Evolutionary conservation across 164 flowering plant genomes (phyloP), one percentile per base, ranked within the genome.

Genomic region (Nymphaea thermarum): DNA sequence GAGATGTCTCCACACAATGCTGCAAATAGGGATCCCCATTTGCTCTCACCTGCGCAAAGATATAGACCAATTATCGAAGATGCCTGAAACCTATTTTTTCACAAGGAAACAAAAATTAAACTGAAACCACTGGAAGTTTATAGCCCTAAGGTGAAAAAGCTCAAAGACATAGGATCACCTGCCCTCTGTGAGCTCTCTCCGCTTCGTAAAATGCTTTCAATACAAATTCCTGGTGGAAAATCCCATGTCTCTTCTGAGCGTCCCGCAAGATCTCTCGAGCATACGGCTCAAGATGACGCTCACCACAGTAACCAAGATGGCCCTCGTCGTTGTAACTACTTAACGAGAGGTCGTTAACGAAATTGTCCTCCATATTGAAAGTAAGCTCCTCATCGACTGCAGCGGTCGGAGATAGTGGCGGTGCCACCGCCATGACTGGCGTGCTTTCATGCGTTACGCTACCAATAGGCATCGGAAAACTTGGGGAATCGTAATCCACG

Each of bases 1-100:
- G 79, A 5, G 93, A 96, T 0, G 99, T 94, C 65, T 94, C 97
- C 72, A 90, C 87, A 64, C 99, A 94, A 78, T 94, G 99, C 76
- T 86, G 90, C 84, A 94, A 75, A 78, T 94, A 94, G 15, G 96
- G 96, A 83, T 88, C 94, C 36, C 99, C 99, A 75, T 92, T 94
- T 6, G 87, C 93, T 41, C 99, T 74, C 87, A 84, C 81, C 99
- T 94, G 67, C 43, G 44, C 18, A 55, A 36, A 15, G 62, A 55
- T 16, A 3, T 11, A 51, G 72, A 66, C 42, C 8, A 5, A 41
- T 8, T 15, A 51, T 51, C 57, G 64, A 62, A 74, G 68, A 8
- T 43, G 41, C 47, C 44, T 16, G 64, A 36, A 47, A 14, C 42
- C 16, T 41, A 11, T 25, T 25, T 25, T 25, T 51, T 51, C 14